A percentile compares a stretch with the other conserved stretches of the same genome.
phyloP scores from a whole-genome alignment of 2,329 filamentous ascomycete species.

The Sporothrix euskadiensis region DNA sequence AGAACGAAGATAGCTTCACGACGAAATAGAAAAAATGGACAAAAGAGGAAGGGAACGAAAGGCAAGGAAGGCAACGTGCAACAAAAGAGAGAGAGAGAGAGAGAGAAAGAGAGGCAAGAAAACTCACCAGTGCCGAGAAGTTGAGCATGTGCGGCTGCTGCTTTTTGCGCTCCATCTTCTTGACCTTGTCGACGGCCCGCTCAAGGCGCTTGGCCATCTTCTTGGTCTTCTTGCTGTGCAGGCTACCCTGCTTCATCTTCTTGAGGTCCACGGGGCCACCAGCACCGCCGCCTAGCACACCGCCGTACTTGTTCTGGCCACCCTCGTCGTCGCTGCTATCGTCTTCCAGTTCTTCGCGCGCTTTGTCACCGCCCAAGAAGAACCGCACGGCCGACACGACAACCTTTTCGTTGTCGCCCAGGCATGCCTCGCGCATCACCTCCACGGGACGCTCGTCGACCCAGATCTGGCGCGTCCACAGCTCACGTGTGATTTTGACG shows the following conservation, averaged over 20 bases:
- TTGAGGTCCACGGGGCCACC: slow-evolving; percentile 64
- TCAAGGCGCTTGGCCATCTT: slow-evolving; percentile 80
- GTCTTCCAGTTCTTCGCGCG: slow-evolving; percentile 89
- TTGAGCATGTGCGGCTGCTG: slow-evolving; percentile 83
- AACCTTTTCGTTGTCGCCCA: slow-evolving; percentile 92
- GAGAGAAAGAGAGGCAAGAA: background rate
- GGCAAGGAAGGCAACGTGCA: background rate
- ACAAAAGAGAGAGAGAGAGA: background rate
- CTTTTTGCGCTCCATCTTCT: slow-evolving; percentile 84
- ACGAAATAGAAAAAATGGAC: background rate
- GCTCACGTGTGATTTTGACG: slow-evolving; percentile 88
- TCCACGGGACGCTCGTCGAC: slow-evolving; percentile 89
- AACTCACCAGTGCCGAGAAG: slow-evolving; percentile 73
- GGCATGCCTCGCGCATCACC: slow-evolving; percentile 91
- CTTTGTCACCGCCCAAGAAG: slow-evolving; percentile 94
- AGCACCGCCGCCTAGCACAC: slow-evolving; percentile 30
- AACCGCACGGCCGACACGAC: slow-evolving; percentile 84
- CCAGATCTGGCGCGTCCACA: slow-evolving; percentile 98
- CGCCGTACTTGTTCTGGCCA: slow-evolving; percentile 36
- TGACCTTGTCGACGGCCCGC: slow-evolving; percentile 78
- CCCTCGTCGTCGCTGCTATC: slow-evolving; percentile 78
- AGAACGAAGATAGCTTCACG: background rate
- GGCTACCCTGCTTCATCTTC: slow-evolving; percentile 78
- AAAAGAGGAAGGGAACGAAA: background rate
- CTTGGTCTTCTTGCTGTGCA: slow-evolving; percentile 95